Percentiles rank a stretch among this genome's conserved stretches.
phyloP scores from a whole-genome alignment of 208 protist species.

The Leishmania major region DNA sequence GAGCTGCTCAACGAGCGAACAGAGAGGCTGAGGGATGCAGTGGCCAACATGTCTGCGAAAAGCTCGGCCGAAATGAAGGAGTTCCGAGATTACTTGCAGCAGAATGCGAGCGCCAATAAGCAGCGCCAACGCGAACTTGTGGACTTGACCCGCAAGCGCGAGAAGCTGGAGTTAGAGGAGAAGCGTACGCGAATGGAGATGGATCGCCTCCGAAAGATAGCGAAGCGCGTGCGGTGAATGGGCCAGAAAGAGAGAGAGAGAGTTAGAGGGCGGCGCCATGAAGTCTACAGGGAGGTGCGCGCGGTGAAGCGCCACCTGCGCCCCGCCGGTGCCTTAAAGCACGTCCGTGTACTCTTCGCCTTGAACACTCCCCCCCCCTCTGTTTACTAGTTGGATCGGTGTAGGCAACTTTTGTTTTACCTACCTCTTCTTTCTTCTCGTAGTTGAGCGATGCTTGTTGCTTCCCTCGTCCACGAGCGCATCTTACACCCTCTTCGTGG shows the following conservation, averaged over 20 bases:
- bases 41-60: constrained; percentile 51
- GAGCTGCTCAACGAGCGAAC: constrained; percentile 45
- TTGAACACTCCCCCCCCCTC: not conserved
- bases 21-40: constrained; percentile 37
- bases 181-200: constrained; percentile 64
- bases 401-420: not conserved
- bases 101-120: constrained; percentile 38
- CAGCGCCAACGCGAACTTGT: constrained; percentile 57
- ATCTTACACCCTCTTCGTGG: not conserved
- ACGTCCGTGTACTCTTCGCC: not conserved
- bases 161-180: constrained; percentile 68
- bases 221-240: constrained; percentile 53
- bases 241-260: not conserved
- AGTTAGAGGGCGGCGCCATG: too few species aligned
- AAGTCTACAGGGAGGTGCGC: not conserved
- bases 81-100: constrained; percentile 45
- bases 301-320: not conserved
- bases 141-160: constrained; percentile 63
- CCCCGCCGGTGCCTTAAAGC: not conserved
- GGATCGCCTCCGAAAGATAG: constrained; percentile 68
- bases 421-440: not conserved
- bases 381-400: not conserved
- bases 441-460: not conserved
- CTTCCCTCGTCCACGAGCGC: not conserved
- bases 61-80: constrained; percentile 53